Conservation (phyloP, 2,329 filamentous ascomycete species). For the Rhytidhysteron rufulum region DNA sequence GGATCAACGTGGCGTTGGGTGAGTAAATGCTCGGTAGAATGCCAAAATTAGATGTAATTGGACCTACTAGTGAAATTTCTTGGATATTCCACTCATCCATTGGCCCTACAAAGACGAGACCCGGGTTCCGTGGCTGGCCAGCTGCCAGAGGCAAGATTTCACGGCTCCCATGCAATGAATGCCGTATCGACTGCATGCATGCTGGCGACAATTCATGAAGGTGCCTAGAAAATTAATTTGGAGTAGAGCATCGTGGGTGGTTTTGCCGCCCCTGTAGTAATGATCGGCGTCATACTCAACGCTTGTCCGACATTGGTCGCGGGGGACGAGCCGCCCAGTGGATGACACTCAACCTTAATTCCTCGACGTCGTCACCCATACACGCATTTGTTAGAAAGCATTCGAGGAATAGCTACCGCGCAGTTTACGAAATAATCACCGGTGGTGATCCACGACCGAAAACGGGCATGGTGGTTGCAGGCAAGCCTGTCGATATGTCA, state of each 20-base stretch:
- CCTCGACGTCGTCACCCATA: constrained; percentile 5
- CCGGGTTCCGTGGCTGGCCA: constrained; percentile 7
- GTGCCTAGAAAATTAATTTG: constrained; percentile 11
- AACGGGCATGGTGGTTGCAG: too few relatives aligned
- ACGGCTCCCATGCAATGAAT: constrained; percentile 10
- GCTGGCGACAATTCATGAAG: constrained; percentile 8
- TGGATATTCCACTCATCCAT: constrained; percentile 3
- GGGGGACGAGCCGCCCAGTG: constrained; percentile 15
- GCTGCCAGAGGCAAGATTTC: constrained; percentile 2
- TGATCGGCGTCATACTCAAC: constrained; percentile 21
- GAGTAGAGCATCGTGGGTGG: constrained; percentile 17
- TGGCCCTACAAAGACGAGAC: constrained; percentile 7
- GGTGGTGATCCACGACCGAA: too few relatives aligned
- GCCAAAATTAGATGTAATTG: neutral
- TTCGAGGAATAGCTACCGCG: too few relatives aligned
- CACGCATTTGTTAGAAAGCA: too few relatives aligned
- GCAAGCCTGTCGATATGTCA: neutral
- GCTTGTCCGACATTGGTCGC: constrained; percentile 11
- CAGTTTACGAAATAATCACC: too few relatives aligned
- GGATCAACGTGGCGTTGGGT: neutral
- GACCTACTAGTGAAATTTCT: neutral
- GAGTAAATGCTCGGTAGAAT: neutral
- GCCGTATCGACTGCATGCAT: constrained; percentile 10
- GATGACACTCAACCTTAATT: constrained; percentile 19
- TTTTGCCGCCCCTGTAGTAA: constrained; percentile 22